Evolutionary conservation across 768 basidiomycete genomes (phyloP), one percentile per base, ranked within the genome.

Genomic region (Boletus pseudopeckii): DNA sequence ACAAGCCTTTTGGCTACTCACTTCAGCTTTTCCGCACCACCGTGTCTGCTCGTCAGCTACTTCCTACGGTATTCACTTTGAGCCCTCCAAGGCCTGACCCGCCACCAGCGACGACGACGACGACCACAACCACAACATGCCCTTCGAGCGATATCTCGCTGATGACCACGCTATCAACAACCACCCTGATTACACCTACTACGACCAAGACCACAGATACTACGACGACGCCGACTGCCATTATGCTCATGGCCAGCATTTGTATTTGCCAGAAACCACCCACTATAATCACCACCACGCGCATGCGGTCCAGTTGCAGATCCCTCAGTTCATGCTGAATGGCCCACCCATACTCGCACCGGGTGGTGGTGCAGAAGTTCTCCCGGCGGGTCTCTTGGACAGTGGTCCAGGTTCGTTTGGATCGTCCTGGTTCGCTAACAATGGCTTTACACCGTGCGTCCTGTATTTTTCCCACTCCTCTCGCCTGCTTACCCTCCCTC

Each of bases 291-390:
- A 50, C 43, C 33, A 45, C 28, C 42, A 54, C 33, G 62, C 68
- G 28, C 58, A 63, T 61, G 57, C 64, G 7, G 63, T 78, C 56
- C 76, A 75, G 52, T 78, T 88, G 57, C 84, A 86, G 67, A 74
- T 90, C 36, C 88, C 87, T 4, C 75, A 79, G 26, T 88, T 85
- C 66, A 78, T 89, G 71, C 73, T 80, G 61, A 70, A 69, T 55
- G 78, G 77, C 4, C 74, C 79, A 0, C 85, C 88, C 26, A 77
- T 79, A 2, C 76, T 90, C 20, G 85, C 84, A 2, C 81, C 77
- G 2, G 87, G 86, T 20, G 88, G 87, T 22, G 87, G 89, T 34
- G 87, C 84, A 10, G 89, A 90, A 68, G 82, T 86, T 14, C 64
- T 89, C n/a, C 81, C 85, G 11, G 71, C 72, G 4, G 76, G 76